A percentile compares a stretch with the other conserved stretches of the same genome.
Conservation (phyloP, 129 eudicot species). For the Smallanthus sonchifolius region DNA sequence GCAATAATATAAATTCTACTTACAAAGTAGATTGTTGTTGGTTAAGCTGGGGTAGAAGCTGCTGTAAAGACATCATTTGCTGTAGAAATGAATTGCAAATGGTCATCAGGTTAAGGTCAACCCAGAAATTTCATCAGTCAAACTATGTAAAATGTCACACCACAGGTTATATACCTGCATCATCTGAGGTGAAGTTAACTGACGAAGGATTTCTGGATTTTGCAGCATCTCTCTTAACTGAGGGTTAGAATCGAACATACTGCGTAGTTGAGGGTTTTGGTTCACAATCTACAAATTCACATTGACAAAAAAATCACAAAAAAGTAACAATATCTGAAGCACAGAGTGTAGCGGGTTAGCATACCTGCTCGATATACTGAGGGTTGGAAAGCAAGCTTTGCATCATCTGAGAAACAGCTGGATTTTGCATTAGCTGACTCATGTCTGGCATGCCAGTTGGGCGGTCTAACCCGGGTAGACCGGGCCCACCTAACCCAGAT, state of each 20-base stretch:
- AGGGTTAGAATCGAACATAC: slow-evolving; percentile 63
- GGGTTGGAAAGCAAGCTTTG: slow-evolving; percentile 90
- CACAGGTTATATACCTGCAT: slow-evolving; percentile 63
- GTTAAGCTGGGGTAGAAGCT: slow-evolving; percentile 55
- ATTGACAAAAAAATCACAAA: background rate
- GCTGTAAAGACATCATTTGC: slow-evolving; percentile 72
- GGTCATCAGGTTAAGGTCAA: background rate
- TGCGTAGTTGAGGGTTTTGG: slow-evolving; percentile 69
- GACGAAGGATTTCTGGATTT: slow-evolving; percentile 67
- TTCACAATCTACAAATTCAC: slow-evolving; percentile 44
- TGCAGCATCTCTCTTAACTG: slow-evolving; percentile 77
- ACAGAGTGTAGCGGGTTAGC: background rate
- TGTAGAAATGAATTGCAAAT: slow-evolving; percentile 27
- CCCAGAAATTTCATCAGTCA: background rate
- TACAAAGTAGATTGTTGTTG: slow-evolving; percentile 61
- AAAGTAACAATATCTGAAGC: background rate
- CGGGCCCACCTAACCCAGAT: slow-evolving; percentile 71
- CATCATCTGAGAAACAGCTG: slow-evolving; percentile 93
- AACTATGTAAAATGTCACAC: background rate
- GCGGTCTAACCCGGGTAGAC: slow-evolving; percentile 68
- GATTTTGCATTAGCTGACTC: slow-evolving; percentile 72
- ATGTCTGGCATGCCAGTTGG: slow-evolving; percentile 62
- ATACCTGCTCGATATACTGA: slow-evolving; percentile 87
- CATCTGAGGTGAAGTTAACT: slow-evolving; percentile 74
- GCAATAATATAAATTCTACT: slow-evolving; percentile 27